Evolutionary conservation across 2,329 filamentous ascomycete species (phyloP).

Genomic region (Dothideomycetes sp.): DNA sequence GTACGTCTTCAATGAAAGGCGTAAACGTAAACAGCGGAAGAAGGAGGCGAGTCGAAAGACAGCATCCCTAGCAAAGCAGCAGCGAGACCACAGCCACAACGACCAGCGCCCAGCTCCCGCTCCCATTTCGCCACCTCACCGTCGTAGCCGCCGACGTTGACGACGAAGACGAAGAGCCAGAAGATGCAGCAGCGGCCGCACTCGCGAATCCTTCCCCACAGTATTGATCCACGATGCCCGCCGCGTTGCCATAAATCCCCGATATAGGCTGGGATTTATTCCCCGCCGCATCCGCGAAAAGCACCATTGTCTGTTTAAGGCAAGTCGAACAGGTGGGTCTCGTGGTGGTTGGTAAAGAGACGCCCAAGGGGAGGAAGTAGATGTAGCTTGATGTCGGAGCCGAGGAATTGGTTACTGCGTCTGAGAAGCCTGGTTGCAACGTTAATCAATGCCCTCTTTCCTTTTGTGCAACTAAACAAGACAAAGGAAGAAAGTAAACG

Average conservation of each 20-base stretch:
- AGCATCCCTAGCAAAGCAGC: too few relatives aligned
- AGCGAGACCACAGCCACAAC: too few relatives aligned
- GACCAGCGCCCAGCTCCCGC: too few relatives aligned
- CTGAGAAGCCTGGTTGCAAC: slow-evolving; percentile 49
- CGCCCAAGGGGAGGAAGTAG: slow-evolving; percentile 77
- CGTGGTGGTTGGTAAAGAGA: slow-evolving; percentile 53
- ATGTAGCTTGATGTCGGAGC: slow-evolving; percentile 64
- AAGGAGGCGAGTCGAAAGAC: too few relatives aligned
- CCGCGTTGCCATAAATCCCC: slow-evolving; percentile 59
- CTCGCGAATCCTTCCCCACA: slow-evolving; percentile 47
- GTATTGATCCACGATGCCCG: slow-evolving; percentile 57
- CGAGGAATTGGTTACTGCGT: slow-evolving; percentile 66
- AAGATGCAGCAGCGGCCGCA: slow-evolving; percentile 27
- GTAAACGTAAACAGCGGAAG: too few relatives aligned
- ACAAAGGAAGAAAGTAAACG: too few relatives aligned
- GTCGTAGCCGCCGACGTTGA: too few relatives aligned
- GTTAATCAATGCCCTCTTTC: too few relatives aligned
- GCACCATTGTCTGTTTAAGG: slow-evolving; percentile 66
- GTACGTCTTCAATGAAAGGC: too few relatives aligned
- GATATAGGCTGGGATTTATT: slow-evolving; percentile 57
- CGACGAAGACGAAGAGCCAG: too few relatives aligned
- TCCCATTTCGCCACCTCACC: too few relatives aligned
- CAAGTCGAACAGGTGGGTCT: slow-evolving; percentile 68
- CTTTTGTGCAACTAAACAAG: not conserved
- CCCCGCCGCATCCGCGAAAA: slow-evolving; percentile 60